Conservation (phyloP, 2,329 filamentous ascomycete species). For the Alternaria novae-zelandiae region DNA sequence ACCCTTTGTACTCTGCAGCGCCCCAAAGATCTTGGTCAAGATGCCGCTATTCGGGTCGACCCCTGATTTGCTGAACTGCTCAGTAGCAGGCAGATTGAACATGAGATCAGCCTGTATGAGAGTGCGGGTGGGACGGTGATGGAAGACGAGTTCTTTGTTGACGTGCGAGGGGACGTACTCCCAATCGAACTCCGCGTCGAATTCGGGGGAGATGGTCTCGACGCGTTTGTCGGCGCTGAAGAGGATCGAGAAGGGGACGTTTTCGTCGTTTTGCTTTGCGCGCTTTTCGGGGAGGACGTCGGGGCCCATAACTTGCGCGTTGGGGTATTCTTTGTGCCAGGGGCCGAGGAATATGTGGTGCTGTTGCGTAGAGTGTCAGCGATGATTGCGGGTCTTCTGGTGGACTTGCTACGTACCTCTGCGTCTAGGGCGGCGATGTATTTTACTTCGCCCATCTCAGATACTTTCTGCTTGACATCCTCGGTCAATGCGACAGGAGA, state of each 20-base stretch:
- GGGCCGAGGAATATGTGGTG: constrained; percentile 92
- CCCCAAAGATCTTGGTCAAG: constrained; percentile 63
- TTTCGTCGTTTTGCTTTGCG: constrained; percentile 63
- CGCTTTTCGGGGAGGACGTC: constrained; percentile 86
- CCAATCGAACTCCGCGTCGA: constrained; percentile 82
- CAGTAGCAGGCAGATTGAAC: constrained; percentile 86
- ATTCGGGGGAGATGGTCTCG: constrained; percentile 71
- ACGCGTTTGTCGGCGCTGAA: constrained; percentile 52
- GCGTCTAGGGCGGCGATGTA: constrained; percentile 89
- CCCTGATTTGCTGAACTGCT: constrained; percentile 72
- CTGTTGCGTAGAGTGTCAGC: constrained; percentile 23
- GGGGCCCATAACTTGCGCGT: constrained; percentile 80
- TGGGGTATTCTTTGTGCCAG: constrained; percentile 81
- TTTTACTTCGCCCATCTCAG: constrained; percentile 68
- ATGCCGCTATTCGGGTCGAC: constrained; percentile 63
- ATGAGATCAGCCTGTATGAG: constrained; percentile 89
- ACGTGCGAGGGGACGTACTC: constrained; percentile 82
- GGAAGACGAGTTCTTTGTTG: constrained; percentile 88
- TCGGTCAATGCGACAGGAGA: constrained; percentile 87
- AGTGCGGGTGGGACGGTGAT: constrained; percentile 78
- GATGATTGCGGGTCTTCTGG: background rate
- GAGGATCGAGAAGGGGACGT: constrained; percentile 70
- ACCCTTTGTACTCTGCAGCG: constrained; percentile 68
- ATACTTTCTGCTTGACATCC: constrained; percentile 69
- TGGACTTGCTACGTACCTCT: constrained; percentile 56